phyloP scores from a whole-genome alignment of 257 asterid genomes.

The Solanum rostratum region DNA sequence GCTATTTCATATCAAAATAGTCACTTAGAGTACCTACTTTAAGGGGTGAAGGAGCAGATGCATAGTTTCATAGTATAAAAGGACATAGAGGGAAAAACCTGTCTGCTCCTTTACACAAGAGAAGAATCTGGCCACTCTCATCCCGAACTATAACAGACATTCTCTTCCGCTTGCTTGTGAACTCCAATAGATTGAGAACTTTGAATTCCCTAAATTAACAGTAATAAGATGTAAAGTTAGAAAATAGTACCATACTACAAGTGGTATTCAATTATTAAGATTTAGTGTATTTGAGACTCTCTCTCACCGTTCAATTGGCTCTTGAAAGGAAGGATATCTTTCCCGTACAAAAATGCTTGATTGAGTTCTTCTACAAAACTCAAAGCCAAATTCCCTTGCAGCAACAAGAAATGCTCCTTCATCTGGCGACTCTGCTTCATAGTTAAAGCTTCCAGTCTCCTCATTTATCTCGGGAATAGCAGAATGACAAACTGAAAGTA shows the following conservation, averaged over 20 bases:
- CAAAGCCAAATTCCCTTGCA: slow-evolving; percentile 92
- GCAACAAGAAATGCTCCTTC: slow-evolving; percentile 90
- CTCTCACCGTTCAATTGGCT: slow-evolving; percentile 64
- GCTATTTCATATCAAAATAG: no score
- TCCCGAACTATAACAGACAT: slow-evolving; percentile 82
- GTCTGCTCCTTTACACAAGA: slow-evolving; percentile 95
- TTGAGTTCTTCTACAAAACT: slow-evolving; percentile 79
- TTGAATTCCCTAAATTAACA: slow-evolving; percentile 63
- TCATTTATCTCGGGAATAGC: slow-evolving; percentile 85
- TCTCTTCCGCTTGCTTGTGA: slow-evolving; percentile 95
- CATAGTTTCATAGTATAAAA: background rate
- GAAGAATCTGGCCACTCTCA: slow-evolving; percentile 67
- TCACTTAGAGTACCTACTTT: background rate
- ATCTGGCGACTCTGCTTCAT: slow-evolving; percentile 96
- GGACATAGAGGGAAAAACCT: slow-evolving; percentile 31
- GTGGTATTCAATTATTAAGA: background rate
- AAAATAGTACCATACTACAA: background rate
- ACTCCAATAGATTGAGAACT: slow-evolving; percentile 77
- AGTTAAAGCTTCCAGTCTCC: slow-evolving; percentile 57
- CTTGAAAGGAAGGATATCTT: slow-evolving; percentile 56
- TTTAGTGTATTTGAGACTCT: background rate
- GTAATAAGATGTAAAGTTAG: background rate
- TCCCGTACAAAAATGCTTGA: slow-evolving; percentile 61
- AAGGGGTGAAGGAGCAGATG: background rate
- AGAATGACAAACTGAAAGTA: slow-evolving; percentile 79